Evolutionary conservation across 1,139 yeast species (phyloP).

Genomic region (Yamadazyma blattariae): DNA sequence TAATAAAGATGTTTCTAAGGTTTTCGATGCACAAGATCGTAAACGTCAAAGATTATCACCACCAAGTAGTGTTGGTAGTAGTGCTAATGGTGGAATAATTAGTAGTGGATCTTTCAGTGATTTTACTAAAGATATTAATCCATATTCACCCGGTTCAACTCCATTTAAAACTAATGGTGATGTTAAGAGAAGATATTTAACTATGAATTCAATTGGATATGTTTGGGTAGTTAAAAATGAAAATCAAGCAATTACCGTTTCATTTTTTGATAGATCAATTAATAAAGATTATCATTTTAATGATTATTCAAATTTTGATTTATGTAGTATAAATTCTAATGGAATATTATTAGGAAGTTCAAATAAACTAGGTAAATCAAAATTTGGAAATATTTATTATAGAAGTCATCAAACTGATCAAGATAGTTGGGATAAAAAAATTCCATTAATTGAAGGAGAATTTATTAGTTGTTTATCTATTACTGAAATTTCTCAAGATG

Average conservation of each 20-base stretch:
- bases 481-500: constrained; percentile 20
- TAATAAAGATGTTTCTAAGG: constrained; percentile 17
- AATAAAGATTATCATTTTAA: constrained; percentile 85
- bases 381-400: constrained; percentile 35
- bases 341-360: constrained; percentile 65
- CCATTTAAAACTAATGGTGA: constrained; percentile 54
- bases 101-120: not conserved
- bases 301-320: constrained; percentile 67
- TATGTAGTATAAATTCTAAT: constrained; percentile 67
- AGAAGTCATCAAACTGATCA: constrained; percentile 44
- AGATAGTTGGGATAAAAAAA: constrained; percentile 42
- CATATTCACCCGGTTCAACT: constrained; percentile 79
- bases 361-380: constrained; percentile 21
- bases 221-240: constrained; percentile 65
- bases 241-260: constrained; percentile 67
- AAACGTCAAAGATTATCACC: constrained; percentile 25
- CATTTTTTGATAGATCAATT: constrained; percentile 79
- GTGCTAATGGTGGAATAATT: not conserved
- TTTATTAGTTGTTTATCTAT: constrained; percentile 37
- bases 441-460: constrained; percentile 36
- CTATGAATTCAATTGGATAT: constrained; percentile 80
- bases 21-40: constrained; percentile 16
- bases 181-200: constrained; percentile 63
- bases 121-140: constrained; percentile 16
- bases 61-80: not conserved